A percentile compares a stretch with the other conserved stretches of the same genome.
These are phyloP conservation scores for Acephala macrosclerotiorum DNA, from an alignment of 2,329 filamentous ascomycete genomes.

Conservation along the genomic window DNA sequence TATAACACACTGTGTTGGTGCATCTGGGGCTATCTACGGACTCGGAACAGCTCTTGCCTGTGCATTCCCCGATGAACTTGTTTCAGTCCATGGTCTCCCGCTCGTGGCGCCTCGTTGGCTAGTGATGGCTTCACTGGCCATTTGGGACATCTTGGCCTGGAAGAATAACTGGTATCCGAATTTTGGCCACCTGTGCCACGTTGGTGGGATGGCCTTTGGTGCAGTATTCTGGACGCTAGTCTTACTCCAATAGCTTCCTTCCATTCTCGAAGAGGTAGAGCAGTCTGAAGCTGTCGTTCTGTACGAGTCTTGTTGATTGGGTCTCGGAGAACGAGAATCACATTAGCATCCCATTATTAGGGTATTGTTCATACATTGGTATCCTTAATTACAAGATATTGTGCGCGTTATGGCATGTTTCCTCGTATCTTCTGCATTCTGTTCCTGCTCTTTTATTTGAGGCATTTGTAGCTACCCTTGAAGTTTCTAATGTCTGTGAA, in stretches of 20 bases:
- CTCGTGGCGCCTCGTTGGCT: not conserved
- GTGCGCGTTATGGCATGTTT: too few species aligned
- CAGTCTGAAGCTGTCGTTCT: too few species aligned
- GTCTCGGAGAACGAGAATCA: too few species aligned
- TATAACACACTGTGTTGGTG: not conserved
- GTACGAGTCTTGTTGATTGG: too few species aligned
- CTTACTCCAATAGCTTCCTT: not conserved
- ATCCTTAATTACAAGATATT: too few species aligned
- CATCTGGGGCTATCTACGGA: constrained; percentile 9
- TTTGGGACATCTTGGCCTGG: not conserved
- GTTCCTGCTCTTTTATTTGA: too few species aligned
- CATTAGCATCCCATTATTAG: too few species aligned
- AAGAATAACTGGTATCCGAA: constrained; percentile 2
- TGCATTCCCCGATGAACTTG: not conserved
- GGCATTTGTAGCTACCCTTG: too few species aligned
- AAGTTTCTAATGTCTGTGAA: too few species aligned
- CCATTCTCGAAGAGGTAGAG: too few species aligned
- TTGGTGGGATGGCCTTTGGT: constrained; percentile 4
- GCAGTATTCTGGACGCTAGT: not conserved
- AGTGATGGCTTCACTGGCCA: not conserved
- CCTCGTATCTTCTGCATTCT: too few species aligned
- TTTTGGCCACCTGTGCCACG: constrained; percentile 4
- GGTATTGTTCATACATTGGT: too few species aligned
- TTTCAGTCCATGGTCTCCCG: not conserved
- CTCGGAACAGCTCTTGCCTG: constrained; percentile 4